These are phyloP conservation scores for Aureococcus anophagefferens DNA, from an alignment of 108 stramenopile genomes.

Conservation along the genomic window DNA sequence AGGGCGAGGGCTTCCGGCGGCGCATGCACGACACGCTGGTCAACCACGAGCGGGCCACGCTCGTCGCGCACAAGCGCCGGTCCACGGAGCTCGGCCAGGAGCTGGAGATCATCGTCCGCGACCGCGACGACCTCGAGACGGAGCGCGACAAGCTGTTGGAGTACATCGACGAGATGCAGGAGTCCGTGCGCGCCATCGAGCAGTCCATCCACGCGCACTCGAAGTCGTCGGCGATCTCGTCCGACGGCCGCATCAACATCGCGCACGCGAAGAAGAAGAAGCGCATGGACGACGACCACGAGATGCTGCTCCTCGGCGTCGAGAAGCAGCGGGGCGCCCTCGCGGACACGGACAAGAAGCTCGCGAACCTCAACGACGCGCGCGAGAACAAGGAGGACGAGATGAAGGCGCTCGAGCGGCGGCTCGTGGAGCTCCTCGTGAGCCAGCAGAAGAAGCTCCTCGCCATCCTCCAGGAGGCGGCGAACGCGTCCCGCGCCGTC, in stretches of 20 bases:
- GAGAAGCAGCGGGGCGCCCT: constrained; percentile 28
- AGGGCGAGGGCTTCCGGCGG: constrained; percentile 8
- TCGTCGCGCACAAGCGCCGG: constrained; percentile 15
- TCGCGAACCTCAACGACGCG: constrained; percentile 10
- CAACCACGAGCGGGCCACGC: constrained; percentile 12
- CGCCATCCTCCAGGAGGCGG: background rate
- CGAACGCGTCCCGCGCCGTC: background rate
- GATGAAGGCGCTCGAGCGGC: constrained; percentile 35
- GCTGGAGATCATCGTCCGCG: constrained; percentile 10
- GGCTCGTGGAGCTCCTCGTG: constrained; percentile 34
- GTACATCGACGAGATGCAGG: constrained; percentile 13
- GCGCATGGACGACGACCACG: constrained; percentile 37
- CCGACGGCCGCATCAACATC: constrained; percentile 34
- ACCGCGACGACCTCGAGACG: constrained; percentile 13
- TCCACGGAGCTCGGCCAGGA: constrained; percentile 5
- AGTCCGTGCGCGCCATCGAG: constrained; percentile 5
- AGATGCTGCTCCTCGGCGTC: constrained; percentile 29
- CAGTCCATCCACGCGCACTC: constrained; percentile 12
- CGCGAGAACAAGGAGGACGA: constrained; percentile 26
- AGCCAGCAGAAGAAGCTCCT: constrained; percentile 40
- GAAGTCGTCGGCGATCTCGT: constrained; percentile 11
- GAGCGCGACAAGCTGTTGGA: constrained; percentile 7
- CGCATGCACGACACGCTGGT: constrained; percentile 18
- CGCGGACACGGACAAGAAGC: constrained; percentile 11
- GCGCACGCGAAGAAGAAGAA: constrained; percentile 35